Evolutionary conservation across 306 rosid genomes (phyloP).

Genomic region (Citrullus colocynthis): DNA sequence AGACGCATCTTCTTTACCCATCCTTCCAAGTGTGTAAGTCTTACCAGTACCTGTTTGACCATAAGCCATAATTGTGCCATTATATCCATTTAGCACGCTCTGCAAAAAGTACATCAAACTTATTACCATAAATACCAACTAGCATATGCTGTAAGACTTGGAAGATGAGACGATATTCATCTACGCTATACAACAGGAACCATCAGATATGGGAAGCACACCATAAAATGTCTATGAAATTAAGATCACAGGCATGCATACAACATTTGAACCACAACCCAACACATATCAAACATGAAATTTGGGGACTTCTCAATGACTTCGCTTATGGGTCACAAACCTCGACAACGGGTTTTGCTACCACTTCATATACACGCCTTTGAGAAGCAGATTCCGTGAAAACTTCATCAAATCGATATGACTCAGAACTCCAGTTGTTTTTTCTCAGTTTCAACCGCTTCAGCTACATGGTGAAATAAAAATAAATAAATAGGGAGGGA

Average conservation of each 20-base stretch:
- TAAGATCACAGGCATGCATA: neutral
- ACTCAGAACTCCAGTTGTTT: conserved; percentile 61
- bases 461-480: conserved; percentile 19
- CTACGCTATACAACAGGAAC: neutral
- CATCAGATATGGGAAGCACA: neutral
- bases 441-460: conserved; percentile 53
- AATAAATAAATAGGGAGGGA: neutral
- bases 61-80: conserved; percentile 69
- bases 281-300: conserved; percentile 3
- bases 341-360: conserved; percentile 65
- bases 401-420: conserved; percentile 53
- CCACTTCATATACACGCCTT: conserved; percentile 53
- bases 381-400: conserved; percentile 54
- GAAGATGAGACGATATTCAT: neutral
- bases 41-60: conserved; percentile 77
- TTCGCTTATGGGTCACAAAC: conserved; percentile 13
- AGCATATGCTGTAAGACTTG: neutral
- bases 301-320: neutral
- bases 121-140: neutral
- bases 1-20: conserved; percentile 47
- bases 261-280: neutral
- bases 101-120: conserved; percentile 23
- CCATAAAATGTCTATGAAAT: neutral
- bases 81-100: conserved; percentile 61
- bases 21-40: conserved; percentile 53